Conservation (phyloP, 805 yeast species). For the Candida argentea region DNA sequence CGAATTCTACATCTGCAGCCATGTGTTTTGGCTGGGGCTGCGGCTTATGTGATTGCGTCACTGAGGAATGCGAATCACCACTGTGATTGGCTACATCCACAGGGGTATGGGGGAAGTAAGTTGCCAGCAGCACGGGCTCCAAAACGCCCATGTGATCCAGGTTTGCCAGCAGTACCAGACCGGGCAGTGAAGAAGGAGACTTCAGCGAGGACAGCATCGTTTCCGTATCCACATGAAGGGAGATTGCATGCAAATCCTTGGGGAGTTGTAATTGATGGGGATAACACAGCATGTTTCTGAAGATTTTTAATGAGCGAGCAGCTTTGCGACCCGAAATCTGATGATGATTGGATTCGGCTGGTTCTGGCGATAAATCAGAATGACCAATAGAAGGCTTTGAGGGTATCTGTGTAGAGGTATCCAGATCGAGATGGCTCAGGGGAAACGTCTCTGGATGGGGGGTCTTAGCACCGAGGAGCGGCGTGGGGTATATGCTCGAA, state of each 20-base stretch:
- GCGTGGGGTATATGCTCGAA: no score
- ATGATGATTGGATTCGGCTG: no score
- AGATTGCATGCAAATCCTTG: conserved; percentile 1
- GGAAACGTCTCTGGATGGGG: no score
- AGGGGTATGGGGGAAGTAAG: conserved; percentile 60
- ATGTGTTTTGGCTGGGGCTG: conserved; percentile 28
- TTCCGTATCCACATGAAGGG: conserved; percentile 1
- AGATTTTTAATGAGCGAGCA: conserved; percentile 45
- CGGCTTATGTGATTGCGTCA: neutral
- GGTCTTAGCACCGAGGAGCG: no score
- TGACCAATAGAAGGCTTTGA: no score
- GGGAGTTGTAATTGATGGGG: no score
- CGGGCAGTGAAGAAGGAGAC: neutral
- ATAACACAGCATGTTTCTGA: no score
- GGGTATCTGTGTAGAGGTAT: no score
- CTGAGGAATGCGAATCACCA: conserved; percentile 1
- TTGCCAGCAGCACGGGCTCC: conserved; percentile 61
- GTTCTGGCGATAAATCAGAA: no score
- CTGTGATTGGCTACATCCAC: conserved; percentile 8
- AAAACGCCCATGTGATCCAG: conserved; percentile 12
- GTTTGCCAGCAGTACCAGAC: neutral
- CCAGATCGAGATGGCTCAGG: no score
- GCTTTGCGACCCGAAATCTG: conserved; percentile 46
- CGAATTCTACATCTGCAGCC: conserved; percentile 42
- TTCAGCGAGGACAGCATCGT: neutral